These are phyloP conservation scores for Cichorium intybus DNA, from an alignment of 140 eudicot species.

Conservation along the genomic window DNA sequence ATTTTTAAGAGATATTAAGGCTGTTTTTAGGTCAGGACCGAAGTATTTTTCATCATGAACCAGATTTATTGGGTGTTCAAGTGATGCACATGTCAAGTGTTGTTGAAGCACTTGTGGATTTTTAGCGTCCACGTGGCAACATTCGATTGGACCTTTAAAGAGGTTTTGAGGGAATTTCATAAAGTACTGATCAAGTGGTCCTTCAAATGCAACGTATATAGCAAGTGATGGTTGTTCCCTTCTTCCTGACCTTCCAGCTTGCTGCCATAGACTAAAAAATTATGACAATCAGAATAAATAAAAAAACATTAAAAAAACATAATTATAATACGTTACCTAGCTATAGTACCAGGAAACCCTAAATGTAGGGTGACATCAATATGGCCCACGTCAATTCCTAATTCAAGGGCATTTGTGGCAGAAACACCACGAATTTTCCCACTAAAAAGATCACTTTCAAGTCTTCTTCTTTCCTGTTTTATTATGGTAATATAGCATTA, in stretches of 20 bases:
- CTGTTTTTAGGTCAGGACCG: constrained; percentile 55
- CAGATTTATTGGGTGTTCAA: constrained; percentile 82
- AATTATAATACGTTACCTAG: constrained; percentile 58
- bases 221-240: constrained; percentile 91
- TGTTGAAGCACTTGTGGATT: constrained; percentile 92
- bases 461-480: constrained; percentile 82
- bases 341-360: constrained; percentile 96
- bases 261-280: constrained; percentile 79
- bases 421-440: constrained; percentile 85
- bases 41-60: constrained; percentile 73
- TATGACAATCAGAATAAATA: constrained; percentile 7
- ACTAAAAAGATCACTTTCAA: constrained; percentile 71
- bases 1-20: constrained; percentile 48
- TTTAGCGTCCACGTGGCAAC: constrained; percentile 85
- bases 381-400: constrained; percentile 97
- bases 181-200: constrained; percentile 93
- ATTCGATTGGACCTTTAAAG: constrained; percentile 76
- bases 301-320: constrained; percentile 5
- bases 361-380: constrained; percentile 95
- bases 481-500: too few species aligned
- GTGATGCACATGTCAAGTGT: constrained; percentile 77
- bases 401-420: constrained; percentile 97
- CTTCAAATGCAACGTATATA: constrained; percentile 95
- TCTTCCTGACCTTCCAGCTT: constrained; percentile 99
- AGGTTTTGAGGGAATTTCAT: constrained; percentile 86